Percentiles rank a stretch among this genome's conserved stretches.
These are phyloP conservation scores for Mycena haematopus DNA, from an alignment of 768 basidiomycete species.

Conservation along the genomic window DNA sequence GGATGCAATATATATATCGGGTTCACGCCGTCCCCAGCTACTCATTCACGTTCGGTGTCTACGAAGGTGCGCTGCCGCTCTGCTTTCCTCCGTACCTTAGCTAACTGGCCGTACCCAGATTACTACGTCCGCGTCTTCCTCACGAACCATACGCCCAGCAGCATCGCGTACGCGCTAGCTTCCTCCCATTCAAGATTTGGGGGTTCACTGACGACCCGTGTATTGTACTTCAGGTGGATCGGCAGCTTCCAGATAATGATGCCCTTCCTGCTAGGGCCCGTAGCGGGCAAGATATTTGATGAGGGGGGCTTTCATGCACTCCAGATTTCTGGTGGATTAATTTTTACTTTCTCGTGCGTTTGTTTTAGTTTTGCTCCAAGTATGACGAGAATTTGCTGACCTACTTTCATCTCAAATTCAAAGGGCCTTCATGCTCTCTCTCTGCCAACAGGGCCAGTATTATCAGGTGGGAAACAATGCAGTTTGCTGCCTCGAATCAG, in stretches of 20 bases:
- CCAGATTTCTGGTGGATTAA: slow-evolving; percentile 22
- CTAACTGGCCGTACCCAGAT: neutral
- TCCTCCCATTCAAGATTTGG: too few species aligned
- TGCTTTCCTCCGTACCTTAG: neutral
- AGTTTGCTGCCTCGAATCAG: too few species aligned
- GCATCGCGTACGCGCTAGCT: slow-evolving; percentile 7
- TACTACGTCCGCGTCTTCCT: neutral
- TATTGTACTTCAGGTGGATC: slow-evolving; percentile 22
- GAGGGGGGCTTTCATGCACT: slow-evolving; percentile 28
- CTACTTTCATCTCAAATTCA: slow-evolving; percentile 26
- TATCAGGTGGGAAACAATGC: slow-evolving; percentile 29
- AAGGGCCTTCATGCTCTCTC: slow-evolving; percentile 46
- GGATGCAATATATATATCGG: neutral
- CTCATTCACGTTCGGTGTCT: slow-evolving; percentile 13
- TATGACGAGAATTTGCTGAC: neutral
- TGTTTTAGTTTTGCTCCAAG: neutral
- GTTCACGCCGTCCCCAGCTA: neutral
- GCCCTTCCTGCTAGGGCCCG: slow-evolving; percentile 32
- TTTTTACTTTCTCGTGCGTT: slow-evolving; percentile 32
- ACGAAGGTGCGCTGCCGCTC: slow-evolving; percentile 1
- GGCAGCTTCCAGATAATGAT: slow-evolving; percentile 34
- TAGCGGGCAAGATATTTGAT: slow-evolving; percentile 33
- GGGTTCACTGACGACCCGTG: neutral
- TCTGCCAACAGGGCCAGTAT: slow-evolving; percentile 43
- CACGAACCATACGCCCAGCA: slow-evolving; percentile 18